phyloP scores from a whole-genome alignment of 2,329 filamentous ascomycete species.

The Capronia americana region DNA sequence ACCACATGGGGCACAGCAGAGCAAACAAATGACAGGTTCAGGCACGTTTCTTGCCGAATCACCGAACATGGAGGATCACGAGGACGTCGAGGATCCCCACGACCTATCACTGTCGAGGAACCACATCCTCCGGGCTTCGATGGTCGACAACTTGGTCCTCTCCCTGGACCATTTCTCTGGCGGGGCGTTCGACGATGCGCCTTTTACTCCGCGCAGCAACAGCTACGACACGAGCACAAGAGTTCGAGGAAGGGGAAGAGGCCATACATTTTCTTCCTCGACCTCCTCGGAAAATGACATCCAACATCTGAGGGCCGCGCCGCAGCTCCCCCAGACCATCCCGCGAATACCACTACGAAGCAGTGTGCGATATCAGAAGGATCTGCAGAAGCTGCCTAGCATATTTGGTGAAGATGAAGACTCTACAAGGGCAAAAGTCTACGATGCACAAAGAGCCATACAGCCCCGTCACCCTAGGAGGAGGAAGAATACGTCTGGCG shows the following conservation, averaged over 20 bases:
- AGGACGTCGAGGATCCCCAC: slow-evolving; percentile 69
- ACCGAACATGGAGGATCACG: slow-evolving; percentile 30
- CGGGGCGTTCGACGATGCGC: slow-evolving; percentile 40
- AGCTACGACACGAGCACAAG: slow-evolving; percentile 39
- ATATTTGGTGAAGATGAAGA: slow-evolving; percentile 56
- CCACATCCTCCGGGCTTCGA: slow-evolving; percentile 81
- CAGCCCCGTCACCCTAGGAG: slow-evolving; percentile 40
- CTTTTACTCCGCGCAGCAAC: slow-evolving; percentile 30
- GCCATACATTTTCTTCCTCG: slow-evolving; percentile 67
- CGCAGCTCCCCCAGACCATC: slow-evolving; percentile 43
- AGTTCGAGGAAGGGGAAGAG: slow-evolving; percentile 59
- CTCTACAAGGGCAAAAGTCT: slow-evolving; percentile 47
- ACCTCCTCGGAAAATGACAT: slow-evolving; percentile 62
- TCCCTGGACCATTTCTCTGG: slow-evolving; percentile 83
- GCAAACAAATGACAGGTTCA: slow-evolving; percentile 24
- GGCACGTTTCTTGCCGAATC: slow-evolving; percentile 33
- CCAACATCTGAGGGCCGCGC: slow-evolving; percentile 44
- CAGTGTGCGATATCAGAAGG: slow-evolving; percentile 34
- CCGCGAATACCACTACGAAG: slow-evolving; percentile 41
- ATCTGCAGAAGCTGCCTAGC: slow-evolving; percentile 67
- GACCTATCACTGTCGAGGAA: slow-evolving; percentile 81
- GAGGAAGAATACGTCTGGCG: slow-evolving; percentile 54
- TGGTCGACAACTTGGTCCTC: slow-evolving; percentile 94
- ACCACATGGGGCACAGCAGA: slow-evolving; percentile 13
- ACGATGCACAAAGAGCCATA: slow-evolving; percentile 44